phyloP scores from a whole-genome alignment of 345 rosid species.

The Psidium guajava region DNA sequence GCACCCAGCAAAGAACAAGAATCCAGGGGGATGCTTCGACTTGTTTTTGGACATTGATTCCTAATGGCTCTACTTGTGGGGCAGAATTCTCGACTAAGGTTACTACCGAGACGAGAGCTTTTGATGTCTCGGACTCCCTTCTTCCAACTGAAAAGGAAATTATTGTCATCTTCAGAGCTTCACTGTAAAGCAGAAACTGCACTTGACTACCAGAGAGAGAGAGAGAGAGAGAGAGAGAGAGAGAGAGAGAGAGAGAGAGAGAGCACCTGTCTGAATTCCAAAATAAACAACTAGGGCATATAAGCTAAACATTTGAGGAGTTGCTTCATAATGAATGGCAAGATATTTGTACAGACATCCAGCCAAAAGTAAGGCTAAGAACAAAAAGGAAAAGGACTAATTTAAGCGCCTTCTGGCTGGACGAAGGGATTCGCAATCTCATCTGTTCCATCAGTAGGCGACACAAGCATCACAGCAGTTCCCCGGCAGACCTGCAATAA shows the following conservation, averaged over 20 bases:
- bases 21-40: not conserved
- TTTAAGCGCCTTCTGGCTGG: slow-evolving; percentile 81
- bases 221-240: not conserved
- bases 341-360: not conserved
- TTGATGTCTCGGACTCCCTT: not conserved
- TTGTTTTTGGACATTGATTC: not conserved
- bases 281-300: not conserved
- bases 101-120: not conserved
- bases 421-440: slow-evolving; percentile 94
- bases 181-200: not conserved
- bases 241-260: not conserved
- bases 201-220: not conserved
- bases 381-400: not conserved
- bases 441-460: slow-evolving; percentile 96
- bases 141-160: not conserved
- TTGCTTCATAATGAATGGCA: not conserved
- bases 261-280: not conserved
- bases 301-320: not conserved
- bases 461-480: slow-evolving; percentile 97
- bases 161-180: not conserved
- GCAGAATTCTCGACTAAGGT: not conserved
- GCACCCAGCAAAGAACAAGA: not conserved
- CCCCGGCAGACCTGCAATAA: slow-evolving; percentile 84
- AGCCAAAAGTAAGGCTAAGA: not conserved
- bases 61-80: not conserved